Base-by-base conservation (phyloP, 176 grass and related monocot species). In the Cenchrus purpureus region DNA sequence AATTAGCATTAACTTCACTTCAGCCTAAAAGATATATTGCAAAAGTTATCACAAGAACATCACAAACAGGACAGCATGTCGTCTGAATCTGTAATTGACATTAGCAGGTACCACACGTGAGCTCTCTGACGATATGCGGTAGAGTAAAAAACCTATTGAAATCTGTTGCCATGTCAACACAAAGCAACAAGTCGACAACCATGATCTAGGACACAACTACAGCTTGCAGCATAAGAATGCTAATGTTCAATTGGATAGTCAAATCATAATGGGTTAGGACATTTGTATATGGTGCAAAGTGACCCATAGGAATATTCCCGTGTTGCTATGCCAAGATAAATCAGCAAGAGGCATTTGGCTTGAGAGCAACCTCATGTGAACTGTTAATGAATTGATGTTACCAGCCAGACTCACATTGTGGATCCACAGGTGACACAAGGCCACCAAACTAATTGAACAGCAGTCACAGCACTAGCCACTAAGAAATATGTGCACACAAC, bases 401-500 rank as follows among this genome's bases (percentile, higher is more conserved):
- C 62, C 10, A 81, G 65, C 19, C 50, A 81, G 49, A 68, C 12
- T 68, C 79, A 57, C 50, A 81, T 69, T 69, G 20, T 70, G 65
- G 52, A 59, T 71, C 8, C 4, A 56, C 42, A 81, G 65, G 20
- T 46, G 51, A 45, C 20, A 82, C 0, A 45, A 43, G 52, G n/a
- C 4, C 20, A 71, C 46, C 34, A 71, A 70, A 58, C 4, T 44
- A 81, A 28, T 11, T 45, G 34, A 0, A 37, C 12, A 16, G 34
- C 19, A 82, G 5, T 82, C 51, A 40, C 4, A 57, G 52, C 32
- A 58, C 32, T 71, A 71, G 45, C 45, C 45, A 46, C 45, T 46
- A 70, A 71, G 37, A 45, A 82, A 82, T 57, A 44, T 71, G 54
- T 12, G 51, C 7, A 58, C 51, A 43, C 2, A 43, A 81, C n/a